Evolutionary conservation across 2,329 filamentous ascomycete species (phyloP), one percentile per base, ranked within the genome.

Genomic region (Ascochyta rabiei): DNA sequence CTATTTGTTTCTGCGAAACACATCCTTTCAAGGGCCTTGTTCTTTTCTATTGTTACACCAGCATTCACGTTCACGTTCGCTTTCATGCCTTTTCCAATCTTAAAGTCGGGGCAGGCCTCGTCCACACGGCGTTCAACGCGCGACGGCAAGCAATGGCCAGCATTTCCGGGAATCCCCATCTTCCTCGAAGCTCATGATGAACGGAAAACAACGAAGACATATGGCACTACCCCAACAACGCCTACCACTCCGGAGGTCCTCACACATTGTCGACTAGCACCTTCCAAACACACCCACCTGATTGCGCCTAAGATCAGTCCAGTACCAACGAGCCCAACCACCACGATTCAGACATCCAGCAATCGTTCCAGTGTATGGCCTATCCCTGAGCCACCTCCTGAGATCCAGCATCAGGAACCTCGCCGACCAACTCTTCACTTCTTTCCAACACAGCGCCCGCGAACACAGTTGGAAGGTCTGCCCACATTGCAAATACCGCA

Each of bases 161-260:
- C 54, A 0, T 68, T 59, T n/a, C 61, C 66, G 1, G 60, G 59
- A 4, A 67, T 70, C 13, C 67, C 67, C 0, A 69, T 69, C 3
- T 69, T 62, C 18, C 62, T 69, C 4, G 67, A 69, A 9, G 58
- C 65, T 0, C 43, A 51, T 2, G 61, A 69, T 26, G 57, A 60
- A 5, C 44, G 59, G 4, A 21, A 23, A 10, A 44, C 50, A 0
- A 34, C 56, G 1, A 65, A 63, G 16, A 54, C 63, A 1, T 68
- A 69, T 16, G 59, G 62, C 0, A 64, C 66, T 0, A 70, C 64
- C 1, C 62, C 64, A 1, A 67, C 66, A 0, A 67, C 65, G 2
- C 59, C 62, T 0, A 65, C 63, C 0, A 67, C 62, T 1, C 66
- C 65, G 5, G 63, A 68, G 1, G 34, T 56, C 1, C 6, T 41